Base-by-base conservation (phyloP, 257 asterid genomes). In the Nicotiana obtusifolia region DNA sequence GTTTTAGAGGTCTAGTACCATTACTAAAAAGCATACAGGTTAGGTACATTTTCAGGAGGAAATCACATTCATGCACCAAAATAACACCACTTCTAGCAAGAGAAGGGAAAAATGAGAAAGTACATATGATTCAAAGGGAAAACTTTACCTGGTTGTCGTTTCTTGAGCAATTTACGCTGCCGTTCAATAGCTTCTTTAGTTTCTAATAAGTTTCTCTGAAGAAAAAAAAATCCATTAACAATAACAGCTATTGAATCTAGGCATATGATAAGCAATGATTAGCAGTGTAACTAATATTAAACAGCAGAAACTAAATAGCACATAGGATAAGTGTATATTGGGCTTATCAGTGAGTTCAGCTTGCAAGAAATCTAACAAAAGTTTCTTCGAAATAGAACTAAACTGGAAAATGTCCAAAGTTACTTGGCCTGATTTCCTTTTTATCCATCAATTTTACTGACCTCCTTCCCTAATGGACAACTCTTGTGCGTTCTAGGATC, bases 161-260 rank as follows among this genome's bases (percentile, higher is more conserved):
- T 96, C 91, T 94, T 96, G 77, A 92, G 90, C 37, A 87, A 91
- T 89, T 93, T 96, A 80, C 98, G 87, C 90, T 92, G 98, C 89
- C 99, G 93, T 80, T 96, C 99, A 88, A 94, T 81, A 67, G 95
- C 92, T 88, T 96, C 99, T 86, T 96, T 96, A 82, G 80, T 87
- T 89, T 96, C 98, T 88, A 94, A 62, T 87, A 96, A 88, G 86
- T 88, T 91, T 86, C 89, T 91, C 98, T 96, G 88, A 11, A 49
- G 33, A 83, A 56, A 14, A 78, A 30, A 65, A 28, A n/a, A 67
- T 62, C 64, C 52, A 41, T 44, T 69, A 82, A 30, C 44, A 64
- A 41, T 80, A 30, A 80, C 15, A 76, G 68, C 41, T 61, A 56
- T 52, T n/a, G 24, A 33, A 44, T 71, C 78, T 41, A 71, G 78